Conservation (phyloP, 176 grass and related monocot species). For the Alloteropsis semialata region DNA sequence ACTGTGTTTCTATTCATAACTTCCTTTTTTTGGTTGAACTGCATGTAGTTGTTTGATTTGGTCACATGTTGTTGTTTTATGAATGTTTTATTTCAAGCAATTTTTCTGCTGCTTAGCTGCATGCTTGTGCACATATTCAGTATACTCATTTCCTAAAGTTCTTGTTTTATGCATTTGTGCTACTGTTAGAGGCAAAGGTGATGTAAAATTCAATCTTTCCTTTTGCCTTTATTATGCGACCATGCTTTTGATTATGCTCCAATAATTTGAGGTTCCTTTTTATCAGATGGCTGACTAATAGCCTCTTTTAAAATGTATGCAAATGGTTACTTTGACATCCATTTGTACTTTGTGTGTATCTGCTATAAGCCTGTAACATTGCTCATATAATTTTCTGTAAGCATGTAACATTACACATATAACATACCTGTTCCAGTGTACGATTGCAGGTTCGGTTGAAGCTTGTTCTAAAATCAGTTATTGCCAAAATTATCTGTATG, state of each 20-base stretch:
- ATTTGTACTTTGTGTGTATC: background rate
- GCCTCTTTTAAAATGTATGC: background rate
- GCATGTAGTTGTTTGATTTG: background rate
- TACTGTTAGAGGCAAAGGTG: slow-evolving; percentile 4
- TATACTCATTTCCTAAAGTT: background rate
- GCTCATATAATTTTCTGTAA: background rate
- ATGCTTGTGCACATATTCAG: slow-evolving; percentile 20
- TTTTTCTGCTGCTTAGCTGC: slow-evolving; percentile 5
- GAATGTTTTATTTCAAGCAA: background rate
- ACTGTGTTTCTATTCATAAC: background rate
- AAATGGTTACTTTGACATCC: slow-evolving; percentile 1
- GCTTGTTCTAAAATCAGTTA: background rate
- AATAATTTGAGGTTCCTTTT: slow-evolving; percentile 14
- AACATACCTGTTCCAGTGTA: slow-evolving; percentile 9
- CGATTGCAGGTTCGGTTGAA: slow-evolving; percentile 34
- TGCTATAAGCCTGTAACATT: background rate
- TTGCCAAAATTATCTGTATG: background rate
- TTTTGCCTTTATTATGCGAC: background rate
- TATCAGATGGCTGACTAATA: background rate
- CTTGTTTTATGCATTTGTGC: slow-evolving; percentile 25
- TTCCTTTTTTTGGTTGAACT: background rate
- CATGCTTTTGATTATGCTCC: background rate
- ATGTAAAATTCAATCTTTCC: background rate
- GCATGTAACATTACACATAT: background rate
- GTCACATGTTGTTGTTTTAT: background rate